Base-by-base conservation (phyloP, 306 rosid species). In the Prinsepia uniflora region DNA sequence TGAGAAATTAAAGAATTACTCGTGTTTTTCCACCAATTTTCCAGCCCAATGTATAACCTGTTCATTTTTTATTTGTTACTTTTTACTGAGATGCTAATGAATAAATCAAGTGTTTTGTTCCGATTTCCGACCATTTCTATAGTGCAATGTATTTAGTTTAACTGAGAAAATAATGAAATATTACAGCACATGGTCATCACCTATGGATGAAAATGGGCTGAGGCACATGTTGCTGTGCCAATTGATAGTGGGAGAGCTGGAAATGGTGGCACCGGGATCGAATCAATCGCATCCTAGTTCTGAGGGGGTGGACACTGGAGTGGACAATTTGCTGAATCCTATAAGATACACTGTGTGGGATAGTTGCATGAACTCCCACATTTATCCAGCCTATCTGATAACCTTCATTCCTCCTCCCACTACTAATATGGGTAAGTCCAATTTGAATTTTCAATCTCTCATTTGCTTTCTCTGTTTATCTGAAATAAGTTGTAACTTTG, bases 341-440 rank as follows among this genome's bases (percentile, higher is more conserved):
- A 85, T 9, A 45, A 79, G 53, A 61, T 76, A 76, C 9, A 72
- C 80, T 7, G 68, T 90, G 15, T 84, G 91, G 93, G 65, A 61
- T 80, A 48, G 91, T 82, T 73, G 50, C 65, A 83, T 87, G 85
- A 84, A 87, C 78, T 72, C 89, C 40, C 74, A 81, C 62, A 77
- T 90, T 50, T 72, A 71, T 45, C 90, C 89, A 5, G n/a, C 8
- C 14, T 84, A 70, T 58, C 68, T 85, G 30, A 4, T 90, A 34
- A 85, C 76, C 77, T 90, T 85, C 86, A 79, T 71, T 48, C 67
- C 71, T 47, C 52, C 76, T 10, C 2, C 67, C 74, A 20, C 57
- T 17, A 20, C 72, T 79, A 42, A 42, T 30, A 64, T 36, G 4
- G 72, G 82, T 73, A 48, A 24, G 59, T 18, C 19, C 20, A 34